Conservation (phyloP, 2,329 filamentous ascomycete genomes). For the Pleoardoris graminearum region DNA sequence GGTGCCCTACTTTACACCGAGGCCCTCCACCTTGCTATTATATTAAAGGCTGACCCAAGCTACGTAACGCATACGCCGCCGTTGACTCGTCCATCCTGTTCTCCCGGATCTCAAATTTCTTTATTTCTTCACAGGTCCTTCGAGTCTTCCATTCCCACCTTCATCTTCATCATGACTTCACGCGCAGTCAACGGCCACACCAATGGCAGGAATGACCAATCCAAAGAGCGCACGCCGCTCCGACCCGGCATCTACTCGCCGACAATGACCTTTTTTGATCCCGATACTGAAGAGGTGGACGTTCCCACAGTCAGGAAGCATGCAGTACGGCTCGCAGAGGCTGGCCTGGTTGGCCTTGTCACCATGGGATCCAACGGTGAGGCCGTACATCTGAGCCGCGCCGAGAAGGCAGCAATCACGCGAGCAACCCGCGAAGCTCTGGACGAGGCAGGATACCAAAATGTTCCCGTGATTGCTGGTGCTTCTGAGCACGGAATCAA, state of each 20-base stretch:
- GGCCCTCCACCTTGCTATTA: slow-evolving; percentile 38
- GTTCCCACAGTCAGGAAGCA: slow-evolving; percentile 78
- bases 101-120: slow-evolving; percentile 13
- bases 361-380: slow-evolving; percentile 92
- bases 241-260: slow-evolving; percentile 85
- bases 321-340: slow-evolving; percentile 74
- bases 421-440: slow-evolving; percentile 78
- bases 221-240: slow-evolving; percentile 59
- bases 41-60: slow-evolving; percentile 45
- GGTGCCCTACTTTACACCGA: slow-evolving; percentile 36
- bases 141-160: slow-evolving; percentile 2
- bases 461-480: slow-evolving; percentile 80
- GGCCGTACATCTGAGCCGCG: slow-evolving; percentile 78
- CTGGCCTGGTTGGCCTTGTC: slow-evolving; percentile 79
- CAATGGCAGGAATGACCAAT: slow-evolving; percentile 42
- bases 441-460: slow-evolving; percentile 74
- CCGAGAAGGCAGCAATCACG: slow-evolving; percentile 76
- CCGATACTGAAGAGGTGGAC: slow-evolving; percentile 82
- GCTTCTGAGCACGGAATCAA: slow-evolving; percentile 80
- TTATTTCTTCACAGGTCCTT: slow-evolving; percentile 8
- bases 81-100: slow-evolving; percentile 21
- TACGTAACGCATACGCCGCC: slow-evolving; percentile 21
- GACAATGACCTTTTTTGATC: slow-evolving; percentile 88
- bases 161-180: slow-evolving; percentile 18
- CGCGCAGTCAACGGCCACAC: slow-evolving; percentile 34